phyloP scores from a whole-genome alignment of 108 stramenopile species.

The Hondaea fermentalgiana region DNA sequence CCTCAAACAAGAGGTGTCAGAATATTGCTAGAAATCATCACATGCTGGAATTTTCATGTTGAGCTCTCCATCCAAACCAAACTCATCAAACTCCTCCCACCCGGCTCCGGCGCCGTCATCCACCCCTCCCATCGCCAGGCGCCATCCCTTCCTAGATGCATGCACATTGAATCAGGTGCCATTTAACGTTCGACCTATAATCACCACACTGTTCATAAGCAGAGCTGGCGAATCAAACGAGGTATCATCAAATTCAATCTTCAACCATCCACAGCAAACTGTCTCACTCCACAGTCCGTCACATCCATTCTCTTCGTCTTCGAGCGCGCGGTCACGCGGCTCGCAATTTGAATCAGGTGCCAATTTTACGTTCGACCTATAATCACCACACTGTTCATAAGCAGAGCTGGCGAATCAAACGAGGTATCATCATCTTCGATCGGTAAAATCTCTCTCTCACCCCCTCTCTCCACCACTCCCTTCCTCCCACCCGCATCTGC shows the following conservation, averaged over 20 bases:
- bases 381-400: background rate
- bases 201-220: background rate
- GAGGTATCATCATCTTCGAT: background rate
- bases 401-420: constrained; percentile 9
- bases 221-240: constrained; percentile 5
- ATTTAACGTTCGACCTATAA: background rate
- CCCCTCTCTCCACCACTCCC: background rate
- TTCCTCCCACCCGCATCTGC: too few relatives aligned
- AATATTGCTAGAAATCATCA: background rate
- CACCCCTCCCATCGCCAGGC: background rate
- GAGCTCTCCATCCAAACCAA: background rate
- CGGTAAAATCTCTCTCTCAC: background rate
- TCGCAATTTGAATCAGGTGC: background rate
- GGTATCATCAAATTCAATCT: background rate
- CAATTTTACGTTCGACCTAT: background rate
- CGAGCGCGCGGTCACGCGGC: too few relatives aligned
- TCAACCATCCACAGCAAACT: too few relatives aligned
- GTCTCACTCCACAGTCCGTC: too few relatives aligned
- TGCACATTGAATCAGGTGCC: background rate
- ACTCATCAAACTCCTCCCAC: background rate
- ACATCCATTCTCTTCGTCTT: too few relatives aligned
- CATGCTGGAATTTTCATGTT: background rate
- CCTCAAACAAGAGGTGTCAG: constrained; percentile 9
- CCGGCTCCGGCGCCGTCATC: background rate
- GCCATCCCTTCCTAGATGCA: background rate